Evolutionary conservation across 1,139 yeast genomes (phyloP), one percentile per base, ranked within the genome.

Genomic region (Yarrowia galli): DNA sequence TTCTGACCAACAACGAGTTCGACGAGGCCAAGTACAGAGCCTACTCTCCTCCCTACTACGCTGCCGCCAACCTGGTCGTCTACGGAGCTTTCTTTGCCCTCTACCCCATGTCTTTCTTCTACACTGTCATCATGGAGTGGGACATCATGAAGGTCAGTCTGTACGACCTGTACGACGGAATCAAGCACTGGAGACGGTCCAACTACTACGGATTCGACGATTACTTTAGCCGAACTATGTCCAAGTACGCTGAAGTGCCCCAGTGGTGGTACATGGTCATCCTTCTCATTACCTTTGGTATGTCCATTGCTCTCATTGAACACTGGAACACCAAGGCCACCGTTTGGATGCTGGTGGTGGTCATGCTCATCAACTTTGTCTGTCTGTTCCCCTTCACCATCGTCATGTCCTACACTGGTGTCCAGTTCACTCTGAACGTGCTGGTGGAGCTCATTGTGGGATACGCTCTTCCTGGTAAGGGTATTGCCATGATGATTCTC

Each of bases 381-480:
- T 86, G 87, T 73, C 81, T 87, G 74, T 80, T 87, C 20, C 78
- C 91, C 84, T 69, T 78, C 80, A 70, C 79, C 79, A 53, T 80
- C 79, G 53, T 79, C 81, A 71, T 82, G 76, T 73, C 82, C 86
- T 35, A 82, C 81, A 85, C 90, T 2, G 88, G 88, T 49, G 78
- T 80, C 70, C 75, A 80, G 32, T 79, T 86, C 70, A 85, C 86
- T 23, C 79, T 87, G 70, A 86, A 86, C 71, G 87, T 87, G 3
- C 77, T 87, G 71, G 87, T 85, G 46, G 89, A 87, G 74, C 79
- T 87, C 71, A 82, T 87, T 70, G 80, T 85, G 66, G 91, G 91
- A 23, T 86, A 86, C 72, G 87, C 89, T 3, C 71, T 87, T 40
- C 90, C 89, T 35, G 89, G 89, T 67, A 86, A 87, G 69, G 88